These are phyloP conservation scores for Ceratobasidium sp. DNA, from an alignment of 1,284 basidiomycete genomes.

Conservation along the genomic window DNA sequence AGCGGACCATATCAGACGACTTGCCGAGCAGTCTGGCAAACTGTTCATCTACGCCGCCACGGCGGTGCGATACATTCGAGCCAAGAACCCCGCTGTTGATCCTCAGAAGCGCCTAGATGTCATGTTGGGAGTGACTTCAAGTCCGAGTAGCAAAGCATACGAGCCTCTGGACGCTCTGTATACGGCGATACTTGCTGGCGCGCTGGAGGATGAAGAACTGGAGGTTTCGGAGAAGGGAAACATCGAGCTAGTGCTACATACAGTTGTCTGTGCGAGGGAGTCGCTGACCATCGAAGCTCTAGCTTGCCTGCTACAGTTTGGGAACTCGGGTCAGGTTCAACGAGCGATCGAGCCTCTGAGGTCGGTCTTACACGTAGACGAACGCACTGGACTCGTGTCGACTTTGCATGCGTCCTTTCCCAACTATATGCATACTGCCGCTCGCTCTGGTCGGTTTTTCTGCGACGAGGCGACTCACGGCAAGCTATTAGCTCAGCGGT, in stretches of 20 bases:
- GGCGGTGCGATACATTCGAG: not conserved
- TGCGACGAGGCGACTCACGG: not conserved
- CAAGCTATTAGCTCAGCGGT: not conserved
- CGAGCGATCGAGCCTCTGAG: no score
- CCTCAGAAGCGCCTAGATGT: not conserved
- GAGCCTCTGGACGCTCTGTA: not conserved
- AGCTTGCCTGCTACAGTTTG: not conserved
- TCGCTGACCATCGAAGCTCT: not conserved
- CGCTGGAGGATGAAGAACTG: not conserved
- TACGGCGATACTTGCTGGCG: not conserved
- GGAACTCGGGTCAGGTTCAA: no score
- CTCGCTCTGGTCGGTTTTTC: not conserved
- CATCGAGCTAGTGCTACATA: not conserved
- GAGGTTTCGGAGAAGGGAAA: not conserved
- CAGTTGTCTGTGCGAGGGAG: not conserved
- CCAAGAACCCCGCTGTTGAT: not conserved
- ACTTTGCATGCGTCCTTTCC: slow-evolving; percentile 4
- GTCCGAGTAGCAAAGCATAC: not conserved
- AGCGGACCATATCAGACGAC: slow-evolving; percentile 13
- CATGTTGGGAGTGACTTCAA: not conserved
- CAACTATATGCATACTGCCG: not conserved
- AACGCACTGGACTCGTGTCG: not conserved
- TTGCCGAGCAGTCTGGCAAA: slow-evolving; percentile 5
- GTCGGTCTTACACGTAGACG: not conserved
- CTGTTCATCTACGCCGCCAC: slow-evolving; percentile 44